Conservation (phyloP, 805 yeast genomes). For the Ogataea kodamae region DNA sequence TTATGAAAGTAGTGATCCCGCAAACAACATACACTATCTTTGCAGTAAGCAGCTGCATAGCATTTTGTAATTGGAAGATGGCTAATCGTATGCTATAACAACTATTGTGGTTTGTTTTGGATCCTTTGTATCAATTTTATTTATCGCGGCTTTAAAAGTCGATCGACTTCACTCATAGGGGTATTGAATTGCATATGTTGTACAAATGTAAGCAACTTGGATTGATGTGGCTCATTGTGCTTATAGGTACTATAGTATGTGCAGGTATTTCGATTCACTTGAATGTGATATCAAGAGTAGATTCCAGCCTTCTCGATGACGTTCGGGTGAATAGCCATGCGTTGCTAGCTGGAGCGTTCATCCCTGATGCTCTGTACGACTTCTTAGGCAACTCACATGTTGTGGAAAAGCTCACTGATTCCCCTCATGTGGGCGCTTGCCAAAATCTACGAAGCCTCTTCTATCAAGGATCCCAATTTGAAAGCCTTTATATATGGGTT, state of each 20-base stretch:
- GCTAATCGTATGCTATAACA: too few species aligned
- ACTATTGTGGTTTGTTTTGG: too few species aligned
- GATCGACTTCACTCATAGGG: neutral
- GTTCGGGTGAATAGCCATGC: conserved; percentile 29
- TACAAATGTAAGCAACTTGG: neutral
- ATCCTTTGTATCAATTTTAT: too few species aligned
- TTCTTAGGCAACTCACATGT: conserved; percentile 49
- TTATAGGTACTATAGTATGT: conserved; percentile 1
- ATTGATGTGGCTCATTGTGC: neutral
- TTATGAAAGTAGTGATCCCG: conserved; percentile 22
- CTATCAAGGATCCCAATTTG: conserved; percentile 23
- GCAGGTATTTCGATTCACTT: conserved; percentile 37
- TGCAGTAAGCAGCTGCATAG: too few species aligned
- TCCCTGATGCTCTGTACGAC: conserved; percentile 65
- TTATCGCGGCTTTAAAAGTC: too few species aligned
- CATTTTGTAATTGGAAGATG: too few species aligned
- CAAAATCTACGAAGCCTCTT: conserved; percentile 32
- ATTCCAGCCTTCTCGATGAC: conserved; percentile 33
- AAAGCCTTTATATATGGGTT: conserved; percentile 58
- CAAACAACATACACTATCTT: conserved; percentile 20
- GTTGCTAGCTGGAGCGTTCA: conserved; percentile 59
- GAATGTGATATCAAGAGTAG: conserved; percentile 33
- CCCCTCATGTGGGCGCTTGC: conserved; percentile 51
- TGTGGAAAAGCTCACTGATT: conserved; percentile 75
- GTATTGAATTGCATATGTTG: neutral